Percentiles rank a stretch among this genome's conserved stretches.
Conservation (phyloP, 2,329 filamentous ascomycete genomes). For the Chrysoporthe cubensis region DNA sequence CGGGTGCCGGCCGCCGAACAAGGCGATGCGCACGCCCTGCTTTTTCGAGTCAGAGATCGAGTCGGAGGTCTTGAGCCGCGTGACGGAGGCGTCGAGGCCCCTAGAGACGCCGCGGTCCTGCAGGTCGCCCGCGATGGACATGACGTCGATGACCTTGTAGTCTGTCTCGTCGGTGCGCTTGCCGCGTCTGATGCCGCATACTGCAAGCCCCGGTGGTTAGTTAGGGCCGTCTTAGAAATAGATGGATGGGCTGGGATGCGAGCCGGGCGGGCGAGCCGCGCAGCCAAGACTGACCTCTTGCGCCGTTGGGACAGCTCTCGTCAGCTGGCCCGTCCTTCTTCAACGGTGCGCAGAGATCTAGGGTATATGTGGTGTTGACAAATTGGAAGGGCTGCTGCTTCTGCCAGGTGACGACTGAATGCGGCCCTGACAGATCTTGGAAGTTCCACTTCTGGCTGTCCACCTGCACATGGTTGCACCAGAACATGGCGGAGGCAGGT, state of each 20-base stretch:
- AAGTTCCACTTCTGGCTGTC: constrained; percentile 68
- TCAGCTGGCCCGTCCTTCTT: constrained; percentile 59
- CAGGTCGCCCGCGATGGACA: constrained; percentile 77
- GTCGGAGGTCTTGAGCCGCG: constrained; percentile 66
- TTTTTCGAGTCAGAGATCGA: constrained; percentile 67
- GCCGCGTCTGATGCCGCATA: constrained; percentile 73
- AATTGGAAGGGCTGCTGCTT: constrained; percentile 51
- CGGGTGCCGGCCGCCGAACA: constrained; percentile 63
- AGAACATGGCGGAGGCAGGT: constrained; percentile 53
- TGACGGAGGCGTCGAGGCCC: constrained; percentile 66
- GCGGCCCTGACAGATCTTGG: constrained; percentile 65
- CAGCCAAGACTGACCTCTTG: constrained; percentile 59
- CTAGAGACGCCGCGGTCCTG: constrained; percentile 52
- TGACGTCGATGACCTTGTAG: constrained; percentile 59
- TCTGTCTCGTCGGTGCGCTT: constrained; percentile 51
- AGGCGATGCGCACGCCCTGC: constrained; percentile 72
- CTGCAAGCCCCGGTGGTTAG: constrained; percentile 44
- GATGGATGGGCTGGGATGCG: neutral
- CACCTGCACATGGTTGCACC: constrained; percentile 65
- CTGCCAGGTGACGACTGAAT: constrained; percentile 66
- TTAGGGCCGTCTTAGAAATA: neutral
- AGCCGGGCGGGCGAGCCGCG: neutral
- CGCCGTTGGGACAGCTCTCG: constrained; percentile 69
- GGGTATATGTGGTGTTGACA: constrained; percentile 78
- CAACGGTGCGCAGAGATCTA: constrained; percentile 75